Base-by-base conservation (phyloP, 2,329 filamentous ascomycete genomes). In the Chaetomium sp. region DNA sequence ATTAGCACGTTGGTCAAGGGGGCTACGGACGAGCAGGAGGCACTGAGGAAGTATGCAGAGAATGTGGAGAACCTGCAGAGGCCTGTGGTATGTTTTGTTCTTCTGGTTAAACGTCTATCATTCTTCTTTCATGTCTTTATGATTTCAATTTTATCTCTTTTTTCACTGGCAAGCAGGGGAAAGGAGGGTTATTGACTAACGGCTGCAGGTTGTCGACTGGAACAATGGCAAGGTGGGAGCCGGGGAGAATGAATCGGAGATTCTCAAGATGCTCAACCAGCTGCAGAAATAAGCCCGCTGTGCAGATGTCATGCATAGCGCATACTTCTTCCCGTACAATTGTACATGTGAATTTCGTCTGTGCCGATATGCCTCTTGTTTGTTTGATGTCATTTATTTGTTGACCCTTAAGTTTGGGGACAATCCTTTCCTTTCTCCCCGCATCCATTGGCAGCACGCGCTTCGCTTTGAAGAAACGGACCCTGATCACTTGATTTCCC, bases 191-290 rank as follows among this genome's bases (percentile, higher is more conserved):
- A n/a, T 10, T 6, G 27, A 35, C 38, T 10, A n/a, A 27, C 19
- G 19, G 19, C 19, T 49, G 41, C 48, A 66, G 80, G 74, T 87
- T 56, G 92, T 97, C 52, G 92, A 97, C 70, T 97, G 94, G 94
- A 89, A 87, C 69, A 91, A 92, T 70, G 94, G 91, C 61, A 88
- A 84, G 70, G 92, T 86, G 47, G 77, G 88, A 74, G 76, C 82
- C 33, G 89, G 89, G 19, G 89, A 88, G 50, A 85, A 88, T 61
- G 86, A 96, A 75, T 95, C 90, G 12, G 88, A 92, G 74, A 96
- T 97, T 59, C 72, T 96, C 68, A 90, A 87, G 72, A 78, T 96
- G 72, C 72, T 96, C 52, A 81, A 84, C 56, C 76, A 81, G 55
- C 70, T 83, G 53, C 64, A 65, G 32, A 64, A 67, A 52, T 54